A percentile compares a stretch with the other conserved stretches of the same genome.
These are phyloP conservation scores for Parsonsia alboflavescens DNA, from an alignment of 257 asterid species.

Conservation along the genomic window DNA sequence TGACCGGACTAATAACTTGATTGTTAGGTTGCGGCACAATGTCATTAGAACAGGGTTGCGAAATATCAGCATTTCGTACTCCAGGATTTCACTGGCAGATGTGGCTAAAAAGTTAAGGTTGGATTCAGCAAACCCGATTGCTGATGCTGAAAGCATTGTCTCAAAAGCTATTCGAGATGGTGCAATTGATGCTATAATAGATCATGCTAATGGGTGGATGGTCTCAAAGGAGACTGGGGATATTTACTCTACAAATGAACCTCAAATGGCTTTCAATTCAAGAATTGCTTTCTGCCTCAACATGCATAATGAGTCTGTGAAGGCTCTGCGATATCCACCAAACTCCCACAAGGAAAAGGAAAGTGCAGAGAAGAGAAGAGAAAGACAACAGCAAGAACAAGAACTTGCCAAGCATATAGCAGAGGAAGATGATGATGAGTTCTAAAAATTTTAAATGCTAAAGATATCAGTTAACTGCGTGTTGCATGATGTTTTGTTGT, in stretches of 20 bases:
- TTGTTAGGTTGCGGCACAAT: constrained; percentile 82
- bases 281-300: constrained; percentile 84
- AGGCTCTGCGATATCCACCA: constrained; percentile 82
- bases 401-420: constrained; percentile 93
- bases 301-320: constrained; percentile 90
- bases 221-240: constrained; percentile 89
- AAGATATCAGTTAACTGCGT: not conserved
- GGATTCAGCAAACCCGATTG: constrained; percentile 76
- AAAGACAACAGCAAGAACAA: constrained; percentile 86
- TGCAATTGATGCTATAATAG: constrained; percentile 81
- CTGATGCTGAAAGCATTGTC: constrained; percentile 87
- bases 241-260: constrained; percentile 84
- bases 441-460: constrained; percentile 25
- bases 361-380: constrained; percentile 91
- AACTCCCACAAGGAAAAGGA: constrained; percentile 86
- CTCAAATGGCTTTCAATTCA: constrained; percentile 78
- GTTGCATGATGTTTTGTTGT: not conserved
- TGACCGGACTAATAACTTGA: constrained; percentile 76
- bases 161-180: constrained; percentile 87
- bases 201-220: constrained; percentile 76
- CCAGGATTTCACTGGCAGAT: constrained; percentile 70
- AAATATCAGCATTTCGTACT: constrained; percentile 84
- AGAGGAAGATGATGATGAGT: constrained; percentile 89
- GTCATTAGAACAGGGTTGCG: constrained; percentile 87
- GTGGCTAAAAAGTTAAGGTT: constrained; percentile 73